Percentiles rank a stretch among this genome's conserved stretches.
Conservation (phyloP, 2,329 filamentous ascomycete genomes). For the Aureobasidium lini region DNA sequence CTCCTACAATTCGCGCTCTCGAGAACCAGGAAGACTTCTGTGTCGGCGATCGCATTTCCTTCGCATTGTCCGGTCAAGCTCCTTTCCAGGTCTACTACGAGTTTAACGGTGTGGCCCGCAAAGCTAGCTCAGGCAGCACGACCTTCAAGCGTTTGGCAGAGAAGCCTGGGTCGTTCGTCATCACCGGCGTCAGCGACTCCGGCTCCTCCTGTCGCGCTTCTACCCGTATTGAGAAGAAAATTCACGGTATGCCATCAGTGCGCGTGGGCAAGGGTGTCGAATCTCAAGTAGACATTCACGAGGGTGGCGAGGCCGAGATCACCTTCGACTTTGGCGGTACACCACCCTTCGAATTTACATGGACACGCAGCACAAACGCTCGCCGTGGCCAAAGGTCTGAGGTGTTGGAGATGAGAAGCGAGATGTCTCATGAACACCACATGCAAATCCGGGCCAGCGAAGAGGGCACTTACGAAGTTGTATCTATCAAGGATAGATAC, state of each 20-base stretch:
- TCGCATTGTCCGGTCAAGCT: constrained; percentile 80
- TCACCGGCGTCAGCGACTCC: constrained; percentile 79
- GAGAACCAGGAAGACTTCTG: constrained; percentile 85
- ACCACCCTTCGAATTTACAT: constrained; percentile 96
- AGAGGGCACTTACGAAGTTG: constrained; percentile 95
- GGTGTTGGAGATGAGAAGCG: constrained; percentile 85
- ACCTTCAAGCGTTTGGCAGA: constrained; percentile 92
- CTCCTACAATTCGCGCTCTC: constrained; percentile 80
- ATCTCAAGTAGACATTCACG: constrained; percentile 84
- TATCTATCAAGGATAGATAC: constrained; percentile 87
- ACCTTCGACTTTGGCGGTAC: constrained; percentile 92
- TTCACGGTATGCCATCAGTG: constrained; percentile 88
- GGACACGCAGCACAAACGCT: constrained; percentile 84
- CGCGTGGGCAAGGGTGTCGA: constrained; percentile 78
- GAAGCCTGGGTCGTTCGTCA: constrained; percentile 77
- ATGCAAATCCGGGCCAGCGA: constrained; percentile 80
- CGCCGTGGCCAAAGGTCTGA: constrained; percentile 66
- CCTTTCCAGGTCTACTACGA: constrained; percentile 92
- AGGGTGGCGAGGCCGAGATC: constrained; percentile 89
- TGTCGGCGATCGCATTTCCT: constrained; percentile 88
- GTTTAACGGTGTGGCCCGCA: constrained; percentile 71
- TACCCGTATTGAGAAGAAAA: constrained; percentile 69
- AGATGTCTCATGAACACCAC: constrained; percentile 71
- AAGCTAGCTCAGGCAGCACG: constrained; percentile 69
- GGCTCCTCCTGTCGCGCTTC: constrained; percentile 80